Evolutionary conservation across 1,139 yeast species (phyloP).

Genomic region (Debaryomyces singareniensis): DNA sequence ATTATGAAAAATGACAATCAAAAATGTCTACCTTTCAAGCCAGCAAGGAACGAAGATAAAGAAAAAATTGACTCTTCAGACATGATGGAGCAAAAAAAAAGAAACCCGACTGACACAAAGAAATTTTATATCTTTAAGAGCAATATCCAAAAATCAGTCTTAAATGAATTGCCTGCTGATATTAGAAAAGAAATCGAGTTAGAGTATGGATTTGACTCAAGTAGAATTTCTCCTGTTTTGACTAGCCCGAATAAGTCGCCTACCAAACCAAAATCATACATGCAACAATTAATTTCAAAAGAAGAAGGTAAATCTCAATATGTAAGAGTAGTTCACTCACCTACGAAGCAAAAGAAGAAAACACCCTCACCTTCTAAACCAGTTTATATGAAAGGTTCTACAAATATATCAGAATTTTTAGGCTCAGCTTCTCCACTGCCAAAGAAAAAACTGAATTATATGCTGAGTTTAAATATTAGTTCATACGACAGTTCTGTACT

Average conservation of each 20-base stretch:
- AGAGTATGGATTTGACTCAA: too few species aligned
- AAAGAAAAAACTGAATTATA: slow-evolving; percentile 9
- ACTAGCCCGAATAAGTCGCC: slow-evolving; percentile 8
- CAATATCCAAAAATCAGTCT: slow-evolving; percentile 49
- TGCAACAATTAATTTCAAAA: slow-evolving; percentile 37
- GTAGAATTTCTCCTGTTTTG: slow-evolving; percentile 8
- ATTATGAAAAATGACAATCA: slow-evolving; percentile 15
- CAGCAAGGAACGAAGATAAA: background rate
- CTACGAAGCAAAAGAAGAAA: slow-evolving; percentile 12
- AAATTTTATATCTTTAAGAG: slow-evolving; percentile 6
- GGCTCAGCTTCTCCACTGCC: slow-evolving; percentile 10
- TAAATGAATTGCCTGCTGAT: slow-evolving; percentile 47
- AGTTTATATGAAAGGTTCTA: slow-evolving; percentile 7
- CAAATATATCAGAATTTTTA: slow-evolving; percentile 4
- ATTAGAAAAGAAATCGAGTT: slow-evolving; percentile 41
- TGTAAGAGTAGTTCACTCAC: slow-evolving; percentile 31
- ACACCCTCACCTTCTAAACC: slow-evolving; percentile 4
- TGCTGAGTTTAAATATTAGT: slow-evolving; percentile 7
- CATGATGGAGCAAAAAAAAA: background rate
- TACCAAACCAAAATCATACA: slow-evolving; percentile 20
- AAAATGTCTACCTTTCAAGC: slow-evolving; percentile 20
- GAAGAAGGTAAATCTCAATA: slow-evolving; percentile 25
- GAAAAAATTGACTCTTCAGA: too few species aligned
- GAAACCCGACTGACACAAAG: background rate
- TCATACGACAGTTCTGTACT: slow-evolving; percentile 36